A percentile compares a stretch with the other conserved stretches of the same genome.
Conservation (phyloP, 345 rosid genomes). For the Eucalyptus lansdowneana region DNA sequence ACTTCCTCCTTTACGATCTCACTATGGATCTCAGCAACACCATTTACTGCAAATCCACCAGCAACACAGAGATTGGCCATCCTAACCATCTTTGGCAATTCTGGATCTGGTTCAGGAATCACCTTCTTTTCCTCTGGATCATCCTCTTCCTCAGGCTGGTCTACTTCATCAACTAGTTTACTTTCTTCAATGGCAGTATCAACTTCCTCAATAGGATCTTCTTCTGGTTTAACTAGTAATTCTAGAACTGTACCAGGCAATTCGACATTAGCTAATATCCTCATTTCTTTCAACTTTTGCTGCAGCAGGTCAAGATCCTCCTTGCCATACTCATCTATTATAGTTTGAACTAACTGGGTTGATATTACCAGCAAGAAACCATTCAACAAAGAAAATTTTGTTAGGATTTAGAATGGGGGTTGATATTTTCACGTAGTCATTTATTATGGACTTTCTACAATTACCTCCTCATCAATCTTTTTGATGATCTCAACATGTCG, state of each 20-base stretch:
- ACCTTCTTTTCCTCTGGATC: background rate
- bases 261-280: constrained; percentile 34
- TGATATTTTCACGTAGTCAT: background rate
- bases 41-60: constrained; percentile 31
- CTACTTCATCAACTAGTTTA: background rate
- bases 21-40: constrained; percentile 44
- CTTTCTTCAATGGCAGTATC: constrained; percentile 2
- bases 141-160: constrained; percentile 1
- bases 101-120: constrained; percentile 13
- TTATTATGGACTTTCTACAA: background rate
- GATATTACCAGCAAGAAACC: background rate
- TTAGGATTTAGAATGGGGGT: background rate
- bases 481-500: constrained; percentile 36
- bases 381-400: background rate
- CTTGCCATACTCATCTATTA: constrained; percentile 19
- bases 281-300: constrained; percentile 28
- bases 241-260: constrained; percentile 20
- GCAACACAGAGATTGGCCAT: constrained; percentile 46
- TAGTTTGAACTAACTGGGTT: constrained; percentile 25
- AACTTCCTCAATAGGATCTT: constrained; percentile 2
- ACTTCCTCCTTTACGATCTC: constrained; percentile 44
- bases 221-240: constrained; percentile 4
- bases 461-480: constrained; percentile 36
- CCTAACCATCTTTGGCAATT: constrained; percentile 18
- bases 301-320: constrained; percentile 25